These are phyloP conservation scores for Mesembryanthemum crystallinum DNA, from an alignment of 148 eudicot genomes.

Conservation along the genomic window DNA sequence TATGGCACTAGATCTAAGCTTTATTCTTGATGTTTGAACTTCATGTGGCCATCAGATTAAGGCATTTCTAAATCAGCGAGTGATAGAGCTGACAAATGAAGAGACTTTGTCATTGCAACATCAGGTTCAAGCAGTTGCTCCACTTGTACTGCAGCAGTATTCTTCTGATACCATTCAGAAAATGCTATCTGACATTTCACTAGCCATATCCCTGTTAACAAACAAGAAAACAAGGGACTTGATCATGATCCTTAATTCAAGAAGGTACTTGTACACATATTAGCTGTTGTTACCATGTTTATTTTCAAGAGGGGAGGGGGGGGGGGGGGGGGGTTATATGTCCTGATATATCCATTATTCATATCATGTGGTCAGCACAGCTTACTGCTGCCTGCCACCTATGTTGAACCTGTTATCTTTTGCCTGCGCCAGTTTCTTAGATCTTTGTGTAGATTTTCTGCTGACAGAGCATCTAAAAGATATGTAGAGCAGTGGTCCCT, in stretches of 20 bases:
- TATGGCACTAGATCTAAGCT: slow-evolving; percentile 4
- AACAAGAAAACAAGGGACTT: slow-evolving; percentile 78
- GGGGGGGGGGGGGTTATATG: background rate
- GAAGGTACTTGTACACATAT: slow-evolving; percentile 46
- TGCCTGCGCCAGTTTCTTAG: background rate
- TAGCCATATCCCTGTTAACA: slow-evolving; percentile 66
- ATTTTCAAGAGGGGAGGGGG: too few species aligned
- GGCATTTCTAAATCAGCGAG: slow-evolving; percentile 83
- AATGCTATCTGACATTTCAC: slow-evolving; percentile 74
- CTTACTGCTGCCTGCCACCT: background rate
- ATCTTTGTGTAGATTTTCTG: background rate
- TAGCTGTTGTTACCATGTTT: slow-evolving; percentile 2
- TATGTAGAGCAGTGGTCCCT: slow-evolving; percentile 1
- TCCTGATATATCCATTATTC: background rate
- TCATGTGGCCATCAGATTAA: slow-evolving; percentile 46
- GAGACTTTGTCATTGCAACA: slow-evolving; percentile 87
- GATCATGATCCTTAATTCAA: slow-evolving; percentile 94
- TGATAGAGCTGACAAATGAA: slow-evolving; percentile 65
- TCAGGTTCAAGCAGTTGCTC: slow-evolving; percentile 94
- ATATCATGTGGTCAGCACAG: background rate
- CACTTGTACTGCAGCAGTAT: slow-evolving; percentile 85
- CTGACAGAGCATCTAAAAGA: background rate
- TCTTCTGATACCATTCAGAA: slow-evolving; percentile 64
- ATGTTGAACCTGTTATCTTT: background rate
- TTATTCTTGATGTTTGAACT: background rate